Evolutionary conservation across 768 basidiomycete genomes (phyloP).

Genomic region (Pseudohyphozyma bogoriensis): DNA sequence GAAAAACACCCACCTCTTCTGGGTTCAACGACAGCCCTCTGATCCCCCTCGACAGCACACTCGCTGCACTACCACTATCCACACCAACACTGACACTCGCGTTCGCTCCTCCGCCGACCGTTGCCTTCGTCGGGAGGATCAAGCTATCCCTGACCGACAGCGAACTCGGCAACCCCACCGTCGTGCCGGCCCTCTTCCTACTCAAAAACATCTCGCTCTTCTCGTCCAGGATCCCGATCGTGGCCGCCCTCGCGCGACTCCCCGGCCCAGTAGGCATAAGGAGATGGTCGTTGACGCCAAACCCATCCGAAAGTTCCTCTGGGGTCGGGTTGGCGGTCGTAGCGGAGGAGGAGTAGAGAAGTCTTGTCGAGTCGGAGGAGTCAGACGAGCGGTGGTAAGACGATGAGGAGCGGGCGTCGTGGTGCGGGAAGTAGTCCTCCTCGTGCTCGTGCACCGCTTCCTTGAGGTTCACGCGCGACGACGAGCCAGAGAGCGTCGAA

Average conservation of each 20-base stretch:
- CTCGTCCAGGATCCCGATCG: constrained; percentile 24
- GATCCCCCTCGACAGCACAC: constrained; percentile 21
- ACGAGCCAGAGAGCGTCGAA: background rate
- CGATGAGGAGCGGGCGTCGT: background rate
- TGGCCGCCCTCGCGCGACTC: constrained; percentile 18
- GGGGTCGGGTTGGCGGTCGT: background rate
- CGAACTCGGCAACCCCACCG: constrained; percentile 5
- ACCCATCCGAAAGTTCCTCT: too few species aligned
- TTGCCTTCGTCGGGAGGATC: too few species aligned
- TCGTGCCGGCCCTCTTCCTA: constrained; percentile 21
- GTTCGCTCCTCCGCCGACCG: too few species aligned
- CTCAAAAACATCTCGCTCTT: constrained; percentile 7
- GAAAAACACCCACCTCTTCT: background rate
- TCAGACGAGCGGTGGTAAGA: constrained; percentile 21
- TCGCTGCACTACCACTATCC: constrained; percentile 9
- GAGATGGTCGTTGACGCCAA: too few species aligned
- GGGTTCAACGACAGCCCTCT: constrained; percentile 4
- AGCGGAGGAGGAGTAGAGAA: constrained; percentile 21
- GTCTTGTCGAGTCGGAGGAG: constrained; percentile 18
- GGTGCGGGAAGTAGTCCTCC: background rate
- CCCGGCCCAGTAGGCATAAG: background rate
- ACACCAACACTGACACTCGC: too few species aligned
- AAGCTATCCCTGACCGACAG: background rate
- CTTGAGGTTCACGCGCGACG: too few species aligned
- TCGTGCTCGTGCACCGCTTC: background rate